These are phyloP conservation scores for Aureobasidium subglaciale DNA, from an alignment of 2,329 filamentous ascomycete genomes.

Conservation along the genomic window DNA sequence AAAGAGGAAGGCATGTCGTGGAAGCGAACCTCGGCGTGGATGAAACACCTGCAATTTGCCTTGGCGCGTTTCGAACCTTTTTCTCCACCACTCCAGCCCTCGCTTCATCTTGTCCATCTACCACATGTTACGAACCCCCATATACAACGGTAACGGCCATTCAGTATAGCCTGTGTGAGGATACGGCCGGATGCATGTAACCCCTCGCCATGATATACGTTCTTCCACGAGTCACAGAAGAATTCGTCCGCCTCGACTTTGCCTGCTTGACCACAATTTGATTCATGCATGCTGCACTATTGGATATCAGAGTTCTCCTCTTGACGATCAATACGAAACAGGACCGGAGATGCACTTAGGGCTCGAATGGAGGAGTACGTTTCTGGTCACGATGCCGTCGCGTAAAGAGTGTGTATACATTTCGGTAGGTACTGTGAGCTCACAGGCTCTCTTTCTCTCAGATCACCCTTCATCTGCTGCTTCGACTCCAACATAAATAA, in stretches of 20 bases:
- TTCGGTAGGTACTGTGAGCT: neutral
- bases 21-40: neutral
- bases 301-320: neutral
- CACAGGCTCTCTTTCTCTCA: neutral
- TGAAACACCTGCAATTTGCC: neutral
- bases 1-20: neutral
- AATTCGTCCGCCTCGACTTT: neutral
- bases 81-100: neutral
- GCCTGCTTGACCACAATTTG: neutral
- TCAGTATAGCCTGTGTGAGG: neutral
- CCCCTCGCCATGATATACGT: neutral
- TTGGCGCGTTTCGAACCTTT: slow-evolving; percentile 8
- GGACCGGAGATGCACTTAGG: neutral
- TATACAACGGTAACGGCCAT: neutral
- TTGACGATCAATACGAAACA: neutral
- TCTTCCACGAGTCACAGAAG: slow-evolving; percentile 5
- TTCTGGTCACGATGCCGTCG: neutral
- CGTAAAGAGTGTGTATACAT: neutral
- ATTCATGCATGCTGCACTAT: neutral
- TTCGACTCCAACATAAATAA: neutral
- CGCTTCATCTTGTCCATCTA: neutral
- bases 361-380: neutral
- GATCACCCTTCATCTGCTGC: no score
- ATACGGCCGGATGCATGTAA: neutral
- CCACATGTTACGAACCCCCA: neutral